Evolutionary conservation across 1,284 basidiomycete genomes (phyloP), one percentile per base, ranked within the genome.

Genomic region (Mycena sp.): DNA sequence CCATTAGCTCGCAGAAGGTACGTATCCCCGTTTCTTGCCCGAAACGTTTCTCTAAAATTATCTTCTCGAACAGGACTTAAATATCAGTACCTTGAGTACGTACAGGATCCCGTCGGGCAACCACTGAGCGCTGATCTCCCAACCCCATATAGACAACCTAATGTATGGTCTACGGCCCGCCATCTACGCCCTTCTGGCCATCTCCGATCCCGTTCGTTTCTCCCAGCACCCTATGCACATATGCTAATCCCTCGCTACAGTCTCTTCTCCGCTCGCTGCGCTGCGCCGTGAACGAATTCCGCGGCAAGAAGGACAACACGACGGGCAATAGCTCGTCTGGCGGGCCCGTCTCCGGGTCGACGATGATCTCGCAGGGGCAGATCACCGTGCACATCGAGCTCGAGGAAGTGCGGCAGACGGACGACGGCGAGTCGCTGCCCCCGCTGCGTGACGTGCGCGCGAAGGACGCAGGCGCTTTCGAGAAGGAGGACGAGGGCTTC

Each of bases 171-270:
- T 54, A 4, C 52, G 52, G 2, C 52, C 52, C 3, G 17, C 14
- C 41, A 23, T 54, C 25, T 54, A 54, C 26, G 52, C 52, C 25
- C 26, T 44, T 29, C 52, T 54, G 37, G 52, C 52, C 38, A 23
- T 44, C 6, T 41, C 52, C 23, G 52, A 54, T 23, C 52, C 52
- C 4, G 52, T 44, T 7, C 26, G 26, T 38, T 21, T 25, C 35
- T 38, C 23, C 16, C 9, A 14, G 14, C 9, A 10, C 3, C 16
- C 6, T 41, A 25, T 23, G 10, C 1, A n/a, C 21, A 28, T n/a
- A 12, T 6, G 26, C n/a, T 54, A 21, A 30, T 4, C 25, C 28
- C 32, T 35, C 17, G 5, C 50, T 25, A 29, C 38, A 44, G 52
- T 25, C 38, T 14, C 52, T 41, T 25, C 37, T 54, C 16, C 52